Evolutionary conservation across 257 asterid species (phyloP).

Genomic region (Coffea canephora): DNA sequence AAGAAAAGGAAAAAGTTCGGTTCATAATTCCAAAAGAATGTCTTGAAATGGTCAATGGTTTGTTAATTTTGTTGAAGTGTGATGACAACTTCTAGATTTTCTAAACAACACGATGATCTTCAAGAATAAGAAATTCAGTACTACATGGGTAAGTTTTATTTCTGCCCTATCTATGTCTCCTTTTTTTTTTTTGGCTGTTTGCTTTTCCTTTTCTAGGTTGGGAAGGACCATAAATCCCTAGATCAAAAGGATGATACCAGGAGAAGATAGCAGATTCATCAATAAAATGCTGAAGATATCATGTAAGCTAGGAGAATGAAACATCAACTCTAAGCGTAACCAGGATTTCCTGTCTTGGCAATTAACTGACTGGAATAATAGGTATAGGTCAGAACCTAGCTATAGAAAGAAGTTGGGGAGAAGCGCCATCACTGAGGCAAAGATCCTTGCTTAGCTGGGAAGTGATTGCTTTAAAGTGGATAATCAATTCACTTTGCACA

Average conservation of each 20-base stretch:
- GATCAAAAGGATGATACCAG: background rate
- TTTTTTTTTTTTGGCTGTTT: background rate
- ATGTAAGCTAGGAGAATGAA: background rate
- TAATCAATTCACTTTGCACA: background rate
- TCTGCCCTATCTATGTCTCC: background rate
- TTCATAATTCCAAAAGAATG: background rate
- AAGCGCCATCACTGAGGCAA: background rate
- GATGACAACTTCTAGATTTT: background rate
- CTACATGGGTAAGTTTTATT: background rate
- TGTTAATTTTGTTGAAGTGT: too few species aligned
- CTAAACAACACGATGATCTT: background rate
- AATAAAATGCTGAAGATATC: background rate
- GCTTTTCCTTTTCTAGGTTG: background rate
- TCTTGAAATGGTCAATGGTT: background rate
- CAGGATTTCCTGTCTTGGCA: background rate
- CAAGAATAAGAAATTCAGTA: background rate
- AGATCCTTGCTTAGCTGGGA: background rate
- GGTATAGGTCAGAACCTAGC: background rate
- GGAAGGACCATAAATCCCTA: background rate
- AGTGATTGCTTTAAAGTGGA: background rate
- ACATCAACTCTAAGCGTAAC: background rate
- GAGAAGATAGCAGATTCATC: background rate
- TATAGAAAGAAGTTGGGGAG: background rate
- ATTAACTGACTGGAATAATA: too few species aligned
- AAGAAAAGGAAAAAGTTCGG: background rate